Conservation (phyloP, 2,329 filamentous ascomycete genomes). For the Ophiostoma perfectum region DNA sequence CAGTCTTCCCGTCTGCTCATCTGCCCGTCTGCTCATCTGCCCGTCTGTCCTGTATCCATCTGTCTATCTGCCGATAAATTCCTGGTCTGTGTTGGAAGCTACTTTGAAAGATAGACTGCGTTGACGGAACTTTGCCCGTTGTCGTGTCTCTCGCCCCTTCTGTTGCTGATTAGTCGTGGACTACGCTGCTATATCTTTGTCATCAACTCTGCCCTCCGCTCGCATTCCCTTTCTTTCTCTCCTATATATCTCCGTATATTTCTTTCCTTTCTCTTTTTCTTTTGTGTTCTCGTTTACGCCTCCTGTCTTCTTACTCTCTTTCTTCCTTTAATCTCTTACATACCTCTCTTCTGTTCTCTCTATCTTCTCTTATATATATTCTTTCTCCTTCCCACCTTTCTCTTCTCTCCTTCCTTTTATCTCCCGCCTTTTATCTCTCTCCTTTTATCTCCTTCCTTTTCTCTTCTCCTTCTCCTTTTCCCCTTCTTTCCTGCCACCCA, state of each 20-base stretch:
- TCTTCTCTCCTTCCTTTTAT: background rate
- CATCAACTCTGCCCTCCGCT: background rate
- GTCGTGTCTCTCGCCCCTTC: background rate
- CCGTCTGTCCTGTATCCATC: no score
- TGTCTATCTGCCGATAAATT: background rate
- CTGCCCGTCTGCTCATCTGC: no score
- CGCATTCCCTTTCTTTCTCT: no score
- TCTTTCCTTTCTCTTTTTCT: background rate
- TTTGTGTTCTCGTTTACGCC: background rate
- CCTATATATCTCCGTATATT: no score
- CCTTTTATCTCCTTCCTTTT: background rate
- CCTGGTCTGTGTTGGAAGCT: background rate
- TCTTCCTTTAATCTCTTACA: background rate
- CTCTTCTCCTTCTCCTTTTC: background rate
- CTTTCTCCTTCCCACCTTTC: background rate
- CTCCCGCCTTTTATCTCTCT: background rate
- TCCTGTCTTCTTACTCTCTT: background rate
- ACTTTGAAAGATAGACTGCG: background rate
- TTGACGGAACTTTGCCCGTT: background rate
- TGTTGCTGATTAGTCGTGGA: background rate
- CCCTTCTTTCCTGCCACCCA: background rate
- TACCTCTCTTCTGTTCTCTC: background rate
- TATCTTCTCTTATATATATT: background rate
- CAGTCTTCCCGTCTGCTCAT: no score
- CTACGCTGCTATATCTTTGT: background rate